Percentiles rank a stretch among this genome's conserved stretches.
These are phyloP conservation scores for Acer saccharum DNA, from an alignment of 345 rosid genomes.

Conservation along the genomic window DNA sequence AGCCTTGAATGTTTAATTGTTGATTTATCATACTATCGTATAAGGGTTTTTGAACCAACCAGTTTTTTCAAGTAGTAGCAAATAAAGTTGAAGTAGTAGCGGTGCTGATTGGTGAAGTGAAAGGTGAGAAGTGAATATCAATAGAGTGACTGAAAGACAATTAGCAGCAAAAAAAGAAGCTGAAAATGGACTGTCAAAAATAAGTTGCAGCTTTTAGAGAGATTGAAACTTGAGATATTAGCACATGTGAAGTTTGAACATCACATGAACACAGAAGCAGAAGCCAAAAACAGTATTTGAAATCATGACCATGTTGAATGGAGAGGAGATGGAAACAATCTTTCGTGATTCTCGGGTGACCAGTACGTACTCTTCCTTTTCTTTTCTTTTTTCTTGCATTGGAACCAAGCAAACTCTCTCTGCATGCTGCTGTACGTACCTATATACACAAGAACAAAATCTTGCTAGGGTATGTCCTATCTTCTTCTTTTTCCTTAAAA, in stretches of 20 bases:
- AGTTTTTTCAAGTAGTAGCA: no score
- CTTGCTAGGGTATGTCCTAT: not conserved
- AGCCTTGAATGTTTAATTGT: no score
- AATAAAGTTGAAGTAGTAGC: no score
- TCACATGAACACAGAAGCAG: not conserved
- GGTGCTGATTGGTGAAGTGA: not conserved
- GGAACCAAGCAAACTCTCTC: not conserved
- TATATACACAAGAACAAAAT: no score
- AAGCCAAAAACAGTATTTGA: not conserved
- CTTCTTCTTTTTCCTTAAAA: not conserved
- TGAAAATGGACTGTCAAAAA: not conserved
- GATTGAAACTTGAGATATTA: not conserved
- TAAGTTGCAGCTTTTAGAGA: not conserved
- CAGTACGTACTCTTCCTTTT: not conserved
- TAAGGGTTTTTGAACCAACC: no score
- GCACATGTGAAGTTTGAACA: not conserved
- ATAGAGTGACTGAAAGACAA: not conserved
- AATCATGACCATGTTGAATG: not conserved
- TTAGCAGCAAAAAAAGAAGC: no score
- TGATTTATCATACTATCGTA: no score
- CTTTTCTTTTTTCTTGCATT: not conserved
- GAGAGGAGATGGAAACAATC: not conserved
- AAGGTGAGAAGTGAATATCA: not conserved
- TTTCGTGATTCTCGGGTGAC: not conserved
- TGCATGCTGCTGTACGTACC: not conserved